Percentiles rank a stretch among this genome's conserved stretches.
phyloP scores from a whole-genome alignment of 257 asterid species.

The Fraxinus americana region DNA sequence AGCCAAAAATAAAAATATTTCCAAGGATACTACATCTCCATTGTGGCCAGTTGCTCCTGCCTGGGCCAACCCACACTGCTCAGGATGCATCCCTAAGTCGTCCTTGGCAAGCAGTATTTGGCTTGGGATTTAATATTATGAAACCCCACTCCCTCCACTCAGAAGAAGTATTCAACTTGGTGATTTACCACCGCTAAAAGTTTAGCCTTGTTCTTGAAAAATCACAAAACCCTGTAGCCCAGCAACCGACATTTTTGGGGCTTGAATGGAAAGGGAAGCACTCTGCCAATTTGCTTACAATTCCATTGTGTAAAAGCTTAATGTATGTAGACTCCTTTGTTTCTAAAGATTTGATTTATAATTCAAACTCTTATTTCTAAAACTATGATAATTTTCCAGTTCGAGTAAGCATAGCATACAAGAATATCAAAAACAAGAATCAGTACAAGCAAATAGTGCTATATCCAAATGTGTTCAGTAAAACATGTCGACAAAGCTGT shows the following conservation, averaged over 20 bases:
- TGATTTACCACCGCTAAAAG: neutral
- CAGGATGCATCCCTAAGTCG: neutral
- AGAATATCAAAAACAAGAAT: slow-evolving; percentile 19
- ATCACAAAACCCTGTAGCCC: neutral
- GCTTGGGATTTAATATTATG: neutral
- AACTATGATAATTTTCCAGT: neutral
- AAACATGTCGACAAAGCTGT: neutral
- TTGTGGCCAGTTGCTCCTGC: neutral
- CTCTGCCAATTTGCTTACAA: neutral
- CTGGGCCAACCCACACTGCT: neutral
- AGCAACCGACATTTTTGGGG: neutral
- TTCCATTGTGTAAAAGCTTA: neutral
- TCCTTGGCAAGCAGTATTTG: neutral
- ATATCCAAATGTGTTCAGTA: slow-evolving; percentile 12
- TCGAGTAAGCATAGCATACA: neutral
- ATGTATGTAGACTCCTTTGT: neutral
- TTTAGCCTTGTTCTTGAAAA: neutral
- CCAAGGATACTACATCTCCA: neutral
- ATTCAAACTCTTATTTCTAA: neutral
- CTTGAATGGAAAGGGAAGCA: neutral
- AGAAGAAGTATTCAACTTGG: neutral
- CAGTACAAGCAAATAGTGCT: slow-evolving; percentile 12
- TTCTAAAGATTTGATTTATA: neutral
- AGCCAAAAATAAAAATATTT: neutral
- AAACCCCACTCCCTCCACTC: neutral